Conservation (phyloP, 345 rosid genomes). For the Bruguiera sexangula region DNA sequence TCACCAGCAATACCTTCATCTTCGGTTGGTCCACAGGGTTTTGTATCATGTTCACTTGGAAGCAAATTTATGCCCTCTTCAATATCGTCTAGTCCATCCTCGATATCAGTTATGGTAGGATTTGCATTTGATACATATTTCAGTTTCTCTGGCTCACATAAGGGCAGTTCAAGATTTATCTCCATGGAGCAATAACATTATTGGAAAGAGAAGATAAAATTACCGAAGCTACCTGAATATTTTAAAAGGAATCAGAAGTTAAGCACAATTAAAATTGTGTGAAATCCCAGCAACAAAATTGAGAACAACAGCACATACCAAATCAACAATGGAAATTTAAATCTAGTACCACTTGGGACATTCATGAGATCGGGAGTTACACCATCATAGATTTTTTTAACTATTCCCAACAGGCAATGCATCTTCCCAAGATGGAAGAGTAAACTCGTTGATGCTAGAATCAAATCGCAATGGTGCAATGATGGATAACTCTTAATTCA, state of each 20-base stretch:
- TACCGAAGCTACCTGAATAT: conserved; percentile 16
- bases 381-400: no score
- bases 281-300: not conserved
- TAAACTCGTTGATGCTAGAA: no score
- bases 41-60: conserved; percentile 17
- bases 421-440: no score
- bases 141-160: conserved; percentile 20
- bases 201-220: not conserved
- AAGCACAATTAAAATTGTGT: not conserved
- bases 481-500: no score
- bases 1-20: conserved; percentile 9
- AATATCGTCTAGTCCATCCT: conserved; percentile 6
- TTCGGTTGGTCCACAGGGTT: conserved; percentile 4
- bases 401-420: no score
- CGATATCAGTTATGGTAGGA: conserved; percentile 10
- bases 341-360: no score
- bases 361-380: no score
- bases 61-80: conserved; percentile 20
- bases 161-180: conserved; percentile 36
- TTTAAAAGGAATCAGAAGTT: not conserved
- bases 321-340: no score
- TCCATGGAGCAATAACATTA: conserved; percentile 20
- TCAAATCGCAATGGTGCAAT: no score
- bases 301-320: no score
- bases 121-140: conserved; percentile 13